These are phyloP conservation scores for Sanghuangporus sanghuang DNA, from an alignment of 1,284 basidiomycete genomes.

Conservation along the genomic window DNA sequence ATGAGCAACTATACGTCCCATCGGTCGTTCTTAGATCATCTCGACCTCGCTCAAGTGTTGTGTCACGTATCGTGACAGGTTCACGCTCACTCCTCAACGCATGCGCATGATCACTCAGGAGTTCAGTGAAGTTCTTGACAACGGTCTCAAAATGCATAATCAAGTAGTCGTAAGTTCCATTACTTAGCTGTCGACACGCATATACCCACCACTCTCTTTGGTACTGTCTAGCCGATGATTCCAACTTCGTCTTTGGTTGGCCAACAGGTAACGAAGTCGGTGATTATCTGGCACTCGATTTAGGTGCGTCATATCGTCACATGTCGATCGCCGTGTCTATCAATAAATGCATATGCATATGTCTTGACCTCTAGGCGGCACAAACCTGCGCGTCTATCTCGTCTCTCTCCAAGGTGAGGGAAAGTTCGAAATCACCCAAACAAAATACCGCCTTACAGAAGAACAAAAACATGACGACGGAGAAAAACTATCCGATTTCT, in stretches of 20 bases:
- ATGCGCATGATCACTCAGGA: slow-evolving; percentile 98
- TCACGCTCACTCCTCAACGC: slow-evolving; percentile 84
- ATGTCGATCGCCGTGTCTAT: neutral
- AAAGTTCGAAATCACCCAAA: slow-evolving; percentile 97
- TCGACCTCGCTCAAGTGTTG: neutral
- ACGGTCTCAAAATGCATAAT: slow-evolving; percentile 76
- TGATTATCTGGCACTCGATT: slow-evolving; percentile 90
- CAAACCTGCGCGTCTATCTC: slow-evolving; percentile 96
- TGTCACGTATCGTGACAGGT: slow-evolving; percentile 37
- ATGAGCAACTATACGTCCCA: slow-evolving; percentile 69
- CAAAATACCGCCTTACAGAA: slow-evolving; percentile 95
- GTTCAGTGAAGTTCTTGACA: slow-evolving; percentile 89
- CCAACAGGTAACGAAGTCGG: slow-evolving; percentile 88
- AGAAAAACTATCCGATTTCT: slow-evolving; percentile 93
- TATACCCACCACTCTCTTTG: neutral
- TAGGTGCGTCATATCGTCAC: slow-evolving; percentile 47
- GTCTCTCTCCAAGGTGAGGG: slow-evolving; percentile 89
- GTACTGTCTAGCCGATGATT: slow-evolving; percentile 74
- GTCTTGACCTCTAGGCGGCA: slow-evolving; percentile 60
- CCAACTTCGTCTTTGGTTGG: slow-evolving; percentile 98
- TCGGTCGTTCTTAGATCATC: neutral
- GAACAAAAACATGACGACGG: slow-evolving; percentile 99
- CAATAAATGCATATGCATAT: neutral
- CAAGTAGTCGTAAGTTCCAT: slow-evolving; percentile 80
- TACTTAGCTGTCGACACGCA: neutral